Conservation (phyloP, 164 flowering plant species). For the Vitis amurensis region DNA sequence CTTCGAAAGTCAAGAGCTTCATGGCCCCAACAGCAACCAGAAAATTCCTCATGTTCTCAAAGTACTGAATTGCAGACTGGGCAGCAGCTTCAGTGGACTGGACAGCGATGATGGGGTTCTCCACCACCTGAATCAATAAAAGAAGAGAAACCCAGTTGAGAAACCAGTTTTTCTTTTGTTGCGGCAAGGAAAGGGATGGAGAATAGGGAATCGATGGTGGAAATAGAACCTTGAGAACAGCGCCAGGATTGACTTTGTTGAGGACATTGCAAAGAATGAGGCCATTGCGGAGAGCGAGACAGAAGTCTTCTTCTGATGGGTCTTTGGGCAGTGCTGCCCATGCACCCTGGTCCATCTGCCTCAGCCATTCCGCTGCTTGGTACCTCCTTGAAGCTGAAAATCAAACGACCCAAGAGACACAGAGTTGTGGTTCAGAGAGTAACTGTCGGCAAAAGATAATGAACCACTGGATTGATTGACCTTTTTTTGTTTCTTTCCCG, state of each 20-base stretch:
- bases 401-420: background rate
- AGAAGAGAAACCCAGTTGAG: no score
- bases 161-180: no score
- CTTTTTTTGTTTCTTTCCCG: background rate
- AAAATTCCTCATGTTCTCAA: slow-evolving; percentile 90
- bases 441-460: background rate
- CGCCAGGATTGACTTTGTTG: slow-evolving; percentile 88
- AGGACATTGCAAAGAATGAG: slow-evolving; percentile 89
- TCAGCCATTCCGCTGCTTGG: slow-evolving; percentile 79
- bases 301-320: slow-evolving; percentile 80
- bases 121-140: slow-evolving; percentile 63
- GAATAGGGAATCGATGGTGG: background rate
- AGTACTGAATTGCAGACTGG: slow-evolving; percentile 85
- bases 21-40: slow-evolving; percentile 72
- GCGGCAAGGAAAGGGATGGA: background rate
- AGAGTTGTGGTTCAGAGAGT: no score
- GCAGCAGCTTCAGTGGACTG: slow-evolving; percentile 76
- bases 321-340: slow-evolving; percentile 44
- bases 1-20: slow-evolving; percentile 83
- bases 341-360: slow-evolving; percentile 72
- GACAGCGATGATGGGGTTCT: slow-evolving; percentile 53
- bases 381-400: slow-evolving; percentile 63
- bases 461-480: background rate
- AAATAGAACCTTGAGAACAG: slow-evolving; percentile 65
- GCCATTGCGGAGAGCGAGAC: slow-evolving; percentile 77